These are phyloP conservation scores for Gamarada debralockiae DNA, from an alignment of 495 filamentous ascomycete genomes.

Conservation along the genomic window DNA sequence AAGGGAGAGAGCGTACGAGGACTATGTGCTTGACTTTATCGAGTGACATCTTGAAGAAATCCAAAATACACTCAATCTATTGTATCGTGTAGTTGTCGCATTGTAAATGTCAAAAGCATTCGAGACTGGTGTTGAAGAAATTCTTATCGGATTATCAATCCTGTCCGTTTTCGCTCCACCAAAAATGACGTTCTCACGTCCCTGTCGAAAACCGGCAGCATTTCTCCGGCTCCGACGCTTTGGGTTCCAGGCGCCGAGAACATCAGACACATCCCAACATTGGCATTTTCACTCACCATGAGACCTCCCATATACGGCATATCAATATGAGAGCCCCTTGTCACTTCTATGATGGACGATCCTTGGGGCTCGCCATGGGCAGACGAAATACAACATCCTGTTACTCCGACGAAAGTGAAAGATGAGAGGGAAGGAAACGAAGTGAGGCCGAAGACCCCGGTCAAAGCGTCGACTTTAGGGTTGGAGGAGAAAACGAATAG, in stretches of 20 bases:
- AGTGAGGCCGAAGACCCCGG: slow-evolving; percentile 8
- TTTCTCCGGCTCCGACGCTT: neutral
- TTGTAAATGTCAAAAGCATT: slow-evolving; percentile 9
- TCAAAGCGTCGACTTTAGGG: slow-evolving; percentile 5
- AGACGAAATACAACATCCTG: slow-evolving; percentile 23
- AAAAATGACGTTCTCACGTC: neutral
- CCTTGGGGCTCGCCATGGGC: slow-evolving; percentile 52
- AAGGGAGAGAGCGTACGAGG: slow-evolving; percentile 37
- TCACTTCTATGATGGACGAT: slow-evolving; percentile 45
- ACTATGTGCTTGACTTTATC: slow-evolving; percentile 57
- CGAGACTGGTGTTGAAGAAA: slow-evolving; percentile 7
- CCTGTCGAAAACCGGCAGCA: neutral
- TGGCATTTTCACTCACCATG: slow-evolving; percentile 8
- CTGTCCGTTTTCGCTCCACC: slow-evolving; percentile 2
- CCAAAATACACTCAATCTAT: slow-evolving; percentile 1
- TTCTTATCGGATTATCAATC: slow-evolving; percentile 28
- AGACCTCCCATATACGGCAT: neutral
- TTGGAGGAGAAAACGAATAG: slow-evolving; percentile 15
- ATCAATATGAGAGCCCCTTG: slow-evolving; percentile 23
- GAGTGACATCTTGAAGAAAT: slow-evolving; percentile 44
- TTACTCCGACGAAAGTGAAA: neutral
- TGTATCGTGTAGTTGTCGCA: slow-evolving; percentile 11
- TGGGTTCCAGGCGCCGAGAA: neutral
- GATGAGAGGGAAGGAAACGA: neutral
- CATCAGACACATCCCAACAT: neutral